Base-by-base conservation (phyloP, 2,329 filamentous ascomycete genomes). In the Onygenales sp. region DNA sequence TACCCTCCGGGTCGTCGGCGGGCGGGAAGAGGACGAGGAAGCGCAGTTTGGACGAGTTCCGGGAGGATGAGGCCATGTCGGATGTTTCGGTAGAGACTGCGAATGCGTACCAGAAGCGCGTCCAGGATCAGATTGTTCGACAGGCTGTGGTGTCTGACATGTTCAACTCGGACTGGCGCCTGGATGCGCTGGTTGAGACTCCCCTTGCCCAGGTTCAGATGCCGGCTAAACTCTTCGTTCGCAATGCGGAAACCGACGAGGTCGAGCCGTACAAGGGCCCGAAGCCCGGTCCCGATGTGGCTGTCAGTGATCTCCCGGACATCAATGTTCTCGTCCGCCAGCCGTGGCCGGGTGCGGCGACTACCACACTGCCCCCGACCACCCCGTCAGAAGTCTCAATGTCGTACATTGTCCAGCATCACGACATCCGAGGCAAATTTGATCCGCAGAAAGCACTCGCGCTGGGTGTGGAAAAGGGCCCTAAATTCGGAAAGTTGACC, bases 351-450 rank as follows among this genome's bases (percentile, higher is more conserved):
- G 87, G 81, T 13, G 81, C 86, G 4, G 69, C 77, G 53, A 72
- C 90, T 9, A 66, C 78, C 13, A 71, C 68, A 11, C 76, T 97
- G 2, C 93, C 93, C 0, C 76, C 75, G 0, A 87, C 88, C 0
- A 72, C 75, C 17, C 85, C 84, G 5, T 81, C 81, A 0, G 74
- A 75, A 32, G 82, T 84, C 46, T 84, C 89, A 5, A 75, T 96
- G 60, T 95, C 86, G 54, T 98, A 98, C 69, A 85, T 98, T 54
- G 79, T 95, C 64, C 87, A 89, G 60, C 83, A 82, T 52, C 82
- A 89, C 57, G 76, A 84, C 39, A 79, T 86, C 52, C 82, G 93
- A 52, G 93, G 93, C 51, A 92, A 86, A 63, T 96, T 98, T 64
- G 77, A 88, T 56, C 72, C 81, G 0, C 66, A 78, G 47, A 81